phyloP scores from a whole-genome alignment of 164 flowering plant genomes.

The Dillenia turbinata region DNA sequence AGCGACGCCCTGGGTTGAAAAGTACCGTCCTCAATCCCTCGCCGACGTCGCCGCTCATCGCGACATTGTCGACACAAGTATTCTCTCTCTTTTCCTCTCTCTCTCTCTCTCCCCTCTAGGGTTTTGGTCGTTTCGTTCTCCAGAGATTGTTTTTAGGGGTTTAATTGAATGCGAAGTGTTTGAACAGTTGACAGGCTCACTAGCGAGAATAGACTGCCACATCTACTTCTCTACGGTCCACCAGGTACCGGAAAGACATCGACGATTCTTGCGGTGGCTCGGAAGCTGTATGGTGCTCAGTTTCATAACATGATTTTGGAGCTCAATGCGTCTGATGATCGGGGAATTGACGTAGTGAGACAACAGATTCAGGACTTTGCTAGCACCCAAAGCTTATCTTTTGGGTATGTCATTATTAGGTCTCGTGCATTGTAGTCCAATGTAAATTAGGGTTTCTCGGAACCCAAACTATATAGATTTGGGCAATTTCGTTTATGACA shows the following conservation, averaged over 20 bases:
- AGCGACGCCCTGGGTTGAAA: slow-evolving; percentile 93
- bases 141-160: slow-evolving; percentile 4
- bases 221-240: slow-evolving; percentile 87
- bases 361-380: slow-evolving; percentile 98
- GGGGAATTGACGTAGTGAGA: slow-evolving; percentile 92
- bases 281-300: slow-evolving; percentile 81
- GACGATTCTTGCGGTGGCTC: slow-evolving; percentile 88
- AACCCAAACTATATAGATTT: too few species aligned
- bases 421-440: neutral
- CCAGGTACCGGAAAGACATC: slow-evolving; percentile 99
- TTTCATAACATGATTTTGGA: slow-evolving; percentile 88
- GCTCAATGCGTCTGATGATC: slow-evolving; percentile 93
- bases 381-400: slow-evolving; percentile 96
- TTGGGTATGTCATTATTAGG: slow-evolving; percentile 47
- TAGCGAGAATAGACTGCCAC: slow-evolving; percentile 86
- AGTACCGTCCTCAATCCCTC: slow-evolving; percentile 95
- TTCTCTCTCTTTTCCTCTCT: neutral
- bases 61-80: slow-evolving; percentile 91
- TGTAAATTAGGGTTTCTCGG: too few species aligned
- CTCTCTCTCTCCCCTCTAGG: slow-evolving; percentile 6
- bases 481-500: too few species aligned
- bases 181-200: slow-evolving; percentile 68
- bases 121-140: slow-evolving; percentile 2
- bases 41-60: slow-evolving; percentile 98
- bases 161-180: neutral